Percentiles rank a stretch among this genome's conserved stretches.
Evolutionary conservation across 345 rosid genomes (phyloP).

Genomic region (Brassica carinata): DNA sequence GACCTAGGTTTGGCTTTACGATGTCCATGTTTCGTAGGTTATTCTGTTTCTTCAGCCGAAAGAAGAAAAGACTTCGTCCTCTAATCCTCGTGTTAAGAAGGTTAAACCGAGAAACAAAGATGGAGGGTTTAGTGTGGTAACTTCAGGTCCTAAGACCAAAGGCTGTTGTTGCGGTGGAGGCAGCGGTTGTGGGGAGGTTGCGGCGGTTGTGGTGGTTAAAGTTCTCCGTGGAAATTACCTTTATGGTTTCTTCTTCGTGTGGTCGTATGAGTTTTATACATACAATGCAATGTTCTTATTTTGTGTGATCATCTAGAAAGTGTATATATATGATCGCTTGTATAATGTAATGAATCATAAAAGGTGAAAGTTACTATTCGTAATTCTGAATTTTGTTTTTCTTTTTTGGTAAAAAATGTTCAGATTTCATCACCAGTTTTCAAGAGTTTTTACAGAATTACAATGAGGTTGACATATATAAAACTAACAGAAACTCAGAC

Average conservation of each 20-base stretch:
- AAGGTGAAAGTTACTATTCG: no score
- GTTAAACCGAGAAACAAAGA: slow-evolving; percentile 14
- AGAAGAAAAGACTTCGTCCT: slow-evolving; percentile 1
- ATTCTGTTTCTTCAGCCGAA: slow-evolving; percentile 8
- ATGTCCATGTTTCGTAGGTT: slow-evolving; percentile 2
- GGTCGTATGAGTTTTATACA: no score
- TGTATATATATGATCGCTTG: no score
- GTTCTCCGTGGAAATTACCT: neutral
- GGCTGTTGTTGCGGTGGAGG: neutral
- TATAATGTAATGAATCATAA: no score
- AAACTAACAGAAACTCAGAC: no score
- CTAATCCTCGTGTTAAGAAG: slow-evolving; percentile 1
- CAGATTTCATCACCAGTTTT: no score
- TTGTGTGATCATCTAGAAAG: no score
- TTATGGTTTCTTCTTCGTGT: neutral
- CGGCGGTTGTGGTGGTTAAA: neutral
- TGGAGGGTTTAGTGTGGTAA: slow-evolving; percentile 27
- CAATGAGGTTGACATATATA: no score
- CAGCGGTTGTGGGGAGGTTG: neutral
- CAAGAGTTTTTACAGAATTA: no score
- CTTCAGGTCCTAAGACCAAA: slow-evolving; percentile 17
- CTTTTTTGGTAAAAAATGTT: no score
- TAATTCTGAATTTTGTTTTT: no score
- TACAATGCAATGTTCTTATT: no score
- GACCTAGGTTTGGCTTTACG: neutral